These are phyloP conservation scores for Torulaspora gathmanii DNA, from an alignment of 805 yeast species.

Conservation along the genomic window DNA sequence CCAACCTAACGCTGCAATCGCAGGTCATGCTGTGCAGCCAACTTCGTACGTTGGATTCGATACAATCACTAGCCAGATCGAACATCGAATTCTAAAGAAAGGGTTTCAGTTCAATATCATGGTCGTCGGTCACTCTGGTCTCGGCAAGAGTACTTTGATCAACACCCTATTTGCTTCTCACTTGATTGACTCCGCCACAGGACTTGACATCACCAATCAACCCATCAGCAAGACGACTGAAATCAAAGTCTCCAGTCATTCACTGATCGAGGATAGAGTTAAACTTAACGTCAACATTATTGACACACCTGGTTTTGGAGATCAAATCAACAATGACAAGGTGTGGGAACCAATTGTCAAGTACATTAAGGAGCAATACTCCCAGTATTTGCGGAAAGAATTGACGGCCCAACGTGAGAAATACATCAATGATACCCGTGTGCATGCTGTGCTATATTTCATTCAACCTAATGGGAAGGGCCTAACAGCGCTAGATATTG, in stretches of 20 bases:
- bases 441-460: slow-evolving; percentile 88
- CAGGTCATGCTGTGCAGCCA: slow-evolving; percentile 42
- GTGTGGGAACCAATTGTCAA: slow-evolving; percentile 96
- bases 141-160: slow-evolving; percentile 88
- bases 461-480: slow-evolving; percentile 85
- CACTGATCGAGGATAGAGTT: slow-evolving; percentile 80
- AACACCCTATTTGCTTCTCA: slow-evolving; percentile 87
- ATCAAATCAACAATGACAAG: slow-evolving; percentile 88
- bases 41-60: slow-evolving; percentile 90
- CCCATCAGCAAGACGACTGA: slow-evolving; percentile 85
- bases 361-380: slow-evolving; percentile 92
- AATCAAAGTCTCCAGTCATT: slow-evolving; percentile 65
- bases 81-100: slow-evolving; percentile 80
- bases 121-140: slow-evolving; percentile 90
- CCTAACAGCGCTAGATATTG: slow-evolving; percentile 76
- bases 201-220: slow-evolving; percentile 61
- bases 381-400: slow-evolving; percentile 85
- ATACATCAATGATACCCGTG: slow-evolving; percentile 78
- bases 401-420: slow-evolving; percentile 90
- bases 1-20: slow-evolving; percentile 2
- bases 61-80: slow-evolving; percentile 92
- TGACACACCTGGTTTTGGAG: slow-evolving; percentile 98
- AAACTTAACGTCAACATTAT: slow-evolving; percentile 79
- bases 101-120: slow-evolving; percentile 93
- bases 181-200: slow-evolving; percentile 60